A percentile compares a stretch with the other conserved stretches of the same genome.
phyloP scores from a whole-genome alignment of 148 eudicot genomes.

The Vaccinium darrowii region DNA sequence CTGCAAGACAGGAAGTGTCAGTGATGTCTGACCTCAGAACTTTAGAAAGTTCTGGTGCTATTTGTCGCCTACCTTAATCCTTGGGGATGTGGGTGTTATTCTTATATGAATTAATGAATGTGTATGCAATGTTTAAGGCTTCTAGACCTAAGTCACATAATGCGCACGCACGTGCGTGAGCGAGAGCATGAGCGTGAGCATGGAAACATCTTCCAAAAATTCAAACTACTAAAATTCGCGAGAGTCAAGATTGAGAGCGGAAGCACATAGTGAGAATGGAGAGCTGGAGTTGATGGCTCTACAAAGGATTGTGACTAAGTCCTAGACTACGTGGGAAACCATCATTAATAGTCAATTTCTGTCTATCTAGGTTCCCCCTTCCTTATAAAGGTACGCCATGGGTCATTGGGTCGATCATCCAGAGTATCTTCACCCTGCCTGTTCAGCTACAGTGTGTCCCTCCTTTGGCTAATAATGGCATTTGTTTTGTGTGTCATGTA shows the following conservation, averaged over 20 bases:
- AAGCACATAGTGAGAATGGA: too few species aligned
- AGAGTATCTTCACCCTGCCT: neutral
- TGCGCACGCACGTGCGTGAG: too few species aligned
- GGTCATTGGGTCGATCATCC: neutral
- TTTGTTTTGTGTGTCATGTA: neutral
- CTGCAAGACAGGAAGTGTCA: neutral
- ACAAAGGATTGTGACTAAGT: too few species aligned
- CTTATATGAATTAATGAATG: neutral
- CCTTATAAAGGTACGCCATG: neutral
- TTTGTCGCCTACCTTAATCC: neutral
- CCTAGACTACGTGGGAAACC: neutral
- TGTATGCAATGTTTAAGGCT: neutral
- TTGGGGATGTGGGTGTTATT: neutral
- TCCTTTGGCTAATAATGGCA: neutral
- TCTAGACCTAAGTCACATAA: neutral
- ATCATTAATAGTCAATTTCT: neutral
- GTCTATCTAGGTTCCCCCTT: neutral
- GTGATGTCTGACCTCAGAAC: neutral
- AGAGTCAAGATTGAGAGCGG: too few species aligned
- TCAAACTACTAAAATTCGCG: too few species aligned
- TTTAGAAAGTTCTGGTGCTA: neutral
- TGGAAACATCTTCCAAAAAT: too few species aligned
- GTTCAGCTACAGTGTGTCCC: neutral
- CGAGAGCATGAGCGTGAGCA: too few species aligned
- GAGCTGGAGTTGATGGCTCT: too few species aligned